Percentiles rank a stretch among this genome's conserved stretches.
Conservation (phyloP, 257 asterid species). For the Ehretia macrophylla region DNA sequence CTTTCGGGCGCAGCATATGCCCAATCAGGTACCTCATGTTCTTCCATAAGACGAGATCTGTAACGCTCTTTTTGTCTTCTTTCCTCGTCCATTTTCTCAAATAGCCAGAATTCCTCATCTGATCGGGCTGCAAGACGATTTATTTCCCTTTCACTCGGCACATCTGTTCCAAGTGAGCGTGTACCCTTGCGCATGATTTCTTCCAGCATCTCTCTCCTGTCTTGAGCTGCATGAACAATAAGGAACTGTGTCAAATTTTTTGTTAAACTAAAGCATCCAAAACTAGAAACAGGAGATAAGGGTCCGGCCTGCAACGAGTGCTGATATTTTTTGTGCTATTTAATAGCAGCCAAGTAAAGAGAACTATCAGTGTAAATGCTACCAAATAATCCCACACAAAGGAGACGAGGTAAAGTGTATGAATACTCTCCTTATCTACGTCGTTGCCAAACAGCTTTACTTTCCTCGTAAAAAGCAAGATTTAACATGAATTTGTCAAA, state of each 20-base stretch:
- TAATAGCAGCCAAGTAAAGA: too few relatives aligned
- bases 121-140: slow-evolving; percentile 95
- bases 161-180: slow-evolving; percentile 85
- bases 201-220: slow-evolving; percentile 84
- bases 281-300: not conserved
- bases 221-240: slow-evolving; percentile 70
- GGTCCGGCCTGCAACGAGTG: not conserved
- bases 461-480: not conserved
- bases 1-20: slow-evolving; percentile 54
- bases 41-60: slow-evolving; percentile 92
- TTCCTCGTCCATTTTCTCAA: slow-evolving; percentile 97
- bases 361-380: too few relatives aligned
- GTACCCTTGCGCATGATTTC: slow-evolving; percentile 96
- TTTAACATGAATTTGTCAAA: slow-evolving; percentile 5
- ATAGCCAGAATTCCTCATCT: slow-evolving; percentile 89
- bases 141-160: slow-evolving; percentile 96
- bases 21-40: slow-evolving; percentile 98
- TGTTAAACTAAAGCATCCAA: slow-evolving; percentile 7
- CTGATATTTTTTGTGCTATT: too few relatives aligned
- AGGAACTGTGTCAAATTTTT: slow-evolving; percentile 7
- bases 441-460: not conserved
- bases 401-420: too few relatives aligned
- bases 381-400: too few relatives aligned
- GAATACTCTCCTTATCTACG: not conserved
- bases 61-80: slow-evolving; percentile 79